Evolutionary conservation across 2,329 filamentous ascomycete species (phyloP).

Genomic region (Knoxdaviesia capensis): DNA sequence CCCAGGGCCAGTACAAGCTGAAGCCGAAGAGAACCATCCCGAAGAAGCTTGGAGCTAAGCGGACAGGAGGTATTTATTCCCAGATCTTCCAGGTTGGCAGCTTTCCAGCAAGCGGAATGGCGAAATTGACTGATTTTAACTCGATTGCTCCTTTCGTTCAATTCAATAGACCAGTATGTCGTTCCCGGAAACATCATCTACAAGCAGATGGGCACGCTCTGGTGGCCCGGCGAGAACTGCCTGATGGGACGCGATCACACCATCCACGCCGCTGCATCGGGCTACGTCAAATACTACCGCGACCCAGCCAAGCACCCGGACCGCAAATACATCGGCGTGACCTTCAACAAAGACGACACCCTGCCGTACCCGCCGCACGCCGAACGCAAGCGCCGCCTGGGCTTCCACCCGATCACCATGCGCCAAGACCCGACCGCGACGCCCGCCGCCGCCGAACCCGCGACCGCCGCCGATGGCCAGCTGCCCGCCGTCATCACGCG

Average conservation of each 20-base stretch:
- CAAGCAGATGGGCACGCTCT: conserved; percentile 83
- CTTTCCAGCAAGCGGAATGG: too few relatives aligned
- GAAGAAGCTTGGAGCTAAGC: conserved; percentile 89
- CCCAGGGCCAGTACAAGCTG: conserved; percentile 49
- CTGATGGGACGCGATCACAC: conserved; percentile 93
- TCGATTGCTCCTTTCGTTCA: not conserved
- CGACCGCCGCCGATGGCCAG: conserved; percentile 23
- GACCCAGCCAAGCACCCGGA: conserved; percentile 68
- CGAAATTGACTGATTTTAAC: too few relatives aligned
- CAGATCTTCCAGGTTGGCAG: too few relatives aligned
- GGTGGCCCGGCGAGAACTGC: conserved; percentile 91
- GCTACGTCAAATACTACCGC: conserved; percentile 94
- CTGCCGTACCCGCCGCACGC: conserved; percentile 61
- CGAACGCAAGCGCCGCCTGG: conserved; percentile 53
- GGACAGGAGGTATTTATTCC: conserved; percentile 51
- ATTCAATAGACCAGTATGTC: conserved; percentile 58
- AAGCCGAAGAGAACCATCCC: conserved; percentile 36
- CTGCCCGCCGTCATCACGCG: conserved; percentile 27
- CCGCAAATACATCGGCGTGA: conserved; percentile 86
- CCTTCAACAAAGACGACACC: conserved; percentile 61
- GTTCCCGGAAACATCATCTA: conserved; percentile 96
- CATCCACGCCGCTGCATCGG: conserved; percentile 66
- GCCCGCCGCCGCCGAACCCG: conserved; percentile 13
- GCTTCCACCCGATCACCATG: conserved; percentile 40
- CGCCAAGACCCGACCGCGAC: conserved; percentile 9